Conservation (phyloP, 805 yeast genomes). For the Alloascoidea hylecoeti region DNA sequence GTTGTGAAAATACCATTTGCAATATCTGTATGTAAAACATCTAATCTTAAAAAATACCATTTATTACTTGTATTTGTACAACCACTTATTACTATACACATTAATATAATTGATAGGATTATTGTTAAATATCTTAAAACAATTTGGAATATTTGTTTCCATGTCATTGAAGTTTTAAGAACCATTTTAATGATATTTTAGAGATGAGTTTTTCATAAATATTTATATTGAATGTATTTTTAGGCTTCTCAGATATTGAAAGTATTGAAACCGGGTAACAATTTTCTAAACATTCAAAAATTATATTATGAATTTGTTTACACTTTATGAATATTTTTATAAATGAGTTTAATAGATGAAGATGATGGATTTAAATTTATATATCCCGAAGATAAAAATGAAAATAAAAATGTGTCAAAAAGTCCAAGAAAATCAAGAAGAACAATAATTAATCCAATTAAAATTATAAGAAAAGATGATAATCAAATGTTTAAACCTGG, state of each 20-base stretch:
- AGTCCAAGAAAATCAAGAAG: neutral
- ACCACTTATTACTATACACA: neutral
- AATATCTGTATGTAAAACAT: neutral
- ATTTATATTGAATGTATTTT: neutral
- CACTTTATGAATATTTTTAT: no score
- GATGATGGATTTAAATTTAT: neutral
- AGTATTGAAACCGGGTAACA: neutral
- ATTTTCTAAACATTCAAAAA: neutral
- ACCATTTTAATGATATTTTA: neutral
- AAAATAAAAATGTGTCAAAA: neutral
- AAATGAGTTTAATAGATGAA: neutral
- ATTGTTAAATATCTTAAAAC: neutral
- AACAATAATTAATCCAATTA: conserved; percentile 6
- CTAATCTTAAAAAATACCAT: neutral
- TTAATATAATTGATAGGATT: neutral
- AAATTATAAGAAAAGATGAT: conserved; percentile 6
- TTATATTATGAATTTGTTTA: no score
- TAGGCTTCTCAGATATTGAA: neutral
- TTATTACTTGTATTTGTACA: neutral
- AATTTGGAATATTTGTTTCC: neutral
- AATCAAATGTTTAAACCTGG: conserved; percentile 6
- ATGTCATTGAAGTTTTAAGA: neutral
- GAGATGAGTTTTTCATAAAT: neutral
- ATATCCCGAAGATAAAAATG: neutral
- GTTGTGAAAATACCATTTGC: neutral